Base-by-base conservation (phyloP, 208 protist genomes). In the Porcisia hertigi region DNA sequence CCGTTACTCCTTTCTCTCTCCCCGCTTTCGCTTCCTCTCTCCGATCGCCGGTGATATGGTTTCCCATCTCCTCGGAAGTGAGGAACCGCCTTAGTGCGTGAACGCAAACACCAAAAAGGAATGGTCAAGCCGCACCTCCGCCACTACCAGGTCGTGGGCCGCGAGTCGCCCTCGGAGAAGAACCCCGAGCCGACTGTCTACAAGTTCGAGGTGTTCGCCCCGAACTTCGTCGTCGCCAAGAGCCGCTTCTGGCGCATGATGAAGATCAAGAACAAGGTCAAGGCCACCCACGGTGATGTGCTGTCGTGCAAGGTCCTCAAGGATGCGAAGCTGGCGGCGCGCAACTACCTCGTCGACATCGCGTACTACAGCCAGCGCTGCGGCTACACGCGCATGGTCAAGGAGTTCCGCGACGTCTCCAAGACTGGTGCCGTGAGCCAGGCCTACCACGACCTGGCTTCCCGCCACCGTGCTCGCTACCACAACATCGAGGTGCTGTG, bases 191-290 rank as follows among this genome's bases (percentile, higher is more conserved):
- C 97, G 75, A 97, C 97, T 67, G 87, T 99, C 75, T 99, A 98
- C 98, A 98, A 98, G 86, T 99, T 99, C 91, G 96, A 96, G 82
- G 93, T 99, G 67, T 99, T 99, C 83, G 99, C 99, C 47, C 88
- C 92, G 43, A 99, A 99, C 93, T 93, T 93, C 76, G 98, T 99
- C 45, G 93, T 99, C 53, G 99, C 99, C 64, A 98, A 98, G 89
- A 97, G 88, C 83, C 93, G 98, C 83, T 99, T 99, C 98, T 99
- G 99, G 99, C 98, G 99, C 86, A 99, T 99, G 94, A 95, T 99
- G 85, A 88, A 89, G 63, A 90, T 98, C 77, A 95, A 99, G 82
- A 93, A 98, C 72, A 99, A 99, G 90, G 85, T 99, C 77, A 99
- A 99, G 98, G 94, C 97, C 79, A 94, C 97, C 57, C 95, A 98